A percentile compares a stretch with the other conserved stretches of the same genome.
These are phyloP conservation scores for Cryptosporidium bovis DNA, from an alignment of 169 alveolate species.

Conservation along the genomic window DNA sequence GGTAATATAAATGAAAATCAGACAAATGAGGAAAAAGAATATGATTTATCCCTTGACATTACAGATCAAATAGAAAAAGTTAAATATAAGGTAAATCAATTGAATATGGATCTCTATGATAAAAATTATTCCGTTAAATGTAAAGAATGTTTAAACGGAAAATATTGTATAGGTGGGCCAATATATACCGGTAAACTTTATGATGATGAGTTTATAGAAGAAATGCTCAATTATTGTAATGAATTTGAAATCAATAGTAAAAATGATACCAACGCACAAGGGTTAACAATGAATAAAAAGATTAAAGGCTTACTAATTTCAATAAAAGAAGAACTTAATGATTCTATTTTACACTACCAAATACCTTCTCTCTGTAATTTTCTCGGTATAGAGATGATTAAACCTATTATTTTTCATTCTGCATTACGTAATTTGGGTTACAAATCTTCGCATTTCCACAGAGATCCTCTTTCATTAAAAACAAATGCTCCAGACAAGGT, in stretches of 20 bases:
- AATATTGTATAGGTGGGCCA: slow-evolving; percentile 82
- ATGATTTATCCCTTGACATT: no score
- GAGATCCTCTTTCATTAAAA: slow-evolving; percentile 89
- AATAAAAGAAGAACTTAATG: slow-evolving; percentile 78
- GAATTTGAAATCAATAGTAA: slow-evolving; percentile 31
- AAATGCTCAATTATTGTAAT: slow-evolving; percentile 72
- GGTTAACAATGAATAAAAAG: slow-evolving; percentile 38
- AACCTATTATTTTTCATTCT: slow-evolving; percentile 76
- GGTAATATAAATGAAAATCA: slow-evolving; percentile 28
- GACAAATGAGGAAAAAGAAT: slow-evolving; percentile 4
- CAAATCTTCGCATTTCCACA: slow-evolving; percentile 89
- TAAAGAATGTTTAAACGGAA: slow-evolving; percentile 55
- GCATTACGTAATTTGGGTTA: slow-evolving; percentile 86
- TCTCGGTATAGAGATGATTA: slow-evolving; percentile 78
- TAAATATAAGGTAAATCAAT: slow-evolving; percentile 33
- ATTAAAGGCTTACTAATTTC: slow-evolving; percentile 55
- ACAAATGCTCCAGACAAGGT: slow-evolving; percentile 89
- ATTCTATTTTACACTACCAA: slow-evolving; percentile 79
- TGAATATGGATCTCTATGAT: slow-evolving; percentile 8
- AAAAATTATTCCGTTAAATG: slow-evolving; percentile 4
- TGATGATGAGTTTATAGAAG: slow-evolving; percentile 76
- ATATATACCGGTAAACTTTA: slow-evolving; percentile 81
- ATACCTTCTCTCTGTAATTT: slow-evolving; percentile 80
- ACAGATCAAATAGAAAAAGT: neutral
- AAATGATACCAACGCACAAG: slow-evolving; percentile 1